These are phyloP conservation scores for Earliella scabrosa DNA, from an alignment of 1,284 basidiomycete genomes.

Conservation along the genomic window DNA sequence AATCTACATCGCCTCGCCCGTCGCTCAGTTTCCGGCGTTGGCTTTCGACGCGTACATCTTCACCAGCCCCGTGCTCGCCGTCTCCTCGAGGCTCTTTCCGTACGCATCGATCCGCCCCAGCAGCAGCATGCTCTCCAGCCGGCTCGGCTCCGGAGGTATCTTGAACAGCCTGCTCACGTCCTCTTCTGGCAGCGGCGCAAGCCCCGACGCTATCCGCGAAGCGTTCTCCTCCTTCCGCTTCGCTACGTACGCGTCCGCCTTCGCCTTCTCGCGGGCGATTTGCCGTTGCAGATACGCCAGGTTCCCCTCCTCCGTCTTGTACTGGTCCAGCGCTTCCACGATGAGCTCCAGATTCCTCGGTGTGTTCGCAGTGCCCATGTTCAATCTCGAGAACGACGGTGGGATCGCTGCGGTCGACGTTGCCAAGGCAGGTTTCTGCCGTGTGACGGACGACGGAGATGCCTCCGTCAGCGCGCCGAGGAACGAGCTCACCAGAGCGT, in stretches of 20 bases:
- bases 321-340: conserved; percentile 83
- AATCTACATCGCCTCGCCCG: conserved; percentile 10
- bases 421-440: conserved; percentile 43
- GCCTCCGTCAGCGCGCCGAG: conserved; percentile 66
- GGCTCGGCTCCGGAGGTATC: conserved; percentile 87
- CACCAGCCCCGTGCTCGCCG: conserved; percentile 70
- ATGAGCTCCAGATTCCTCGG: conserved; percentile 80
- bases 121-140: conserved; percentile 87
- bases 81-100: conserved; percentile 75
- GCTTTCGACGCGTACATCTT: conserved; percentile 77
- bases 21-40: conserved; percentile 29
- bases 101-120: conserved; percentile 89
- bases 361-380: conserved; percentile 64
- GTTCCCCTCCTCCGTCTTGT: conserved; percentile 92
- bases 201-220: conserved; percentile 80
- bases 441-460: conserved; percentile 38
- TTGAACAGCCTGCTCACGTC: conserved; percentile 85
- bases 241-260: conserved; percentile 80
- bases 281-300: conserved; percentile 92
- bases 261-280: conserved; percentile 86
- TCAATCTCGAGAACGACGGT: conserved; percentile 62
- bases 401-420: conserved; percentile 45
- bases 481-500: conserved; percentile 87
- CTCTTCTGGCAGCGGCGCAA: conserved; percentile 87
- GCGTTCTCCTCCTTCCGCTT: conserved; percentile 93